These are phyloP conservation scores for Xylaria nigripes DNA, from an alignment of 495 filamentous ascomycete species.

Conservation along the genomic window DNA sequence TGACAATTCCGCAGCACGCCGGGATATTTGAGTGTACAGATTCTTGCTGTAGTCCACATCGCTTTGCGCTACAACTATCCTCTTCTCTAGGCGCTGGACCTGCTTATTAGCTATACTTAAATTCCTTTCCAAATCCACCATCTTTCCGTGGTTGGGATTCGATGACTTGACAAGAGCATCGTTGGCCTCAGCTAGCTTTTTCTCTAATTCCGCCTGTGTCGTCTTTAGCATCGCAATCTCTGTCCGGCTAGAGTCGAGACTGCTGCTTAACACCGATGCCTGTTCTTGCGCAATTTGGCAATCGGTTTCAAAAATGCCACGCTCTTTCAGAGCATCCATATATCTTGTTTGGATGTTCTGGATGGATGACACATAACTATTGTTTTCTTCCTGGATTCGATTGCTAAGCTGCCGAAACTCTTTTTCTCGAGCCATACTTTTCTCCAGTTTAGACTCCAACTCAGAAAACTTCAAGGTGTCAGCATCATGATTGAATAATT, in stretches of 20 bases:
- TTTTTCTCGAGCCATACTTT: constrained; percentile 18
- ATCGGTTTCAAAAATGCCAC: constrained; percentile 29
- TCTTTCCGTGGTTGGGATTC: constrained; percentile 41
- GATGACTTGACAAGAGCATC: constrained; percentile 38
- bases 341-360: constrained; percentile 24
- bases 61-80: constrained; percentile 24
- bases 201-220: constrained; percentile 39
- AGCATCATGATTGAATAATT: not conserved
- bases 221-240: constrained; percentile 43
- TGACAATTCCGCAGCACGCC: constrained; percentile 39
- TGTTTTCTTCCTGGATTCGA: constrained; percentile 25
- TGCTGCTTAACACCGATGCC: constrained; percentile 9
- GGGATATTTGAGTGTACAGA: constrained; percentile 58
- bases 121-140: constrained; percentile 37
- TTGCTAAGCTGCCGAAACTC: constrained; percentile 22
- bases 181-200: constrained; percentile 42
- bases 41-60: constrained; percentile 53
- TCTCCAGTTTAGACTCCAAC: constrained; percentile 20
- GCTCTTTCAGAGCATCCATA: constrained; percentile 32
- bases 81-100: constrained; percentile 40
- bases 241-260: constrained; percentile 32
- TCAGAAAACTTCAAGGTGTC: constrained; percentile 20
- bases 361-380: constrained; percentile 21
- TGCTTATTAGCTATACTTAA: constrained; percentile 22
- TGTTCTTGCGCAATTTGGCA: constrained; percentile 22